Evolutionary conservation across 805 yeast genomes (phyloP).

Genomic region (Hanseniaspora meyeri): DNA sequence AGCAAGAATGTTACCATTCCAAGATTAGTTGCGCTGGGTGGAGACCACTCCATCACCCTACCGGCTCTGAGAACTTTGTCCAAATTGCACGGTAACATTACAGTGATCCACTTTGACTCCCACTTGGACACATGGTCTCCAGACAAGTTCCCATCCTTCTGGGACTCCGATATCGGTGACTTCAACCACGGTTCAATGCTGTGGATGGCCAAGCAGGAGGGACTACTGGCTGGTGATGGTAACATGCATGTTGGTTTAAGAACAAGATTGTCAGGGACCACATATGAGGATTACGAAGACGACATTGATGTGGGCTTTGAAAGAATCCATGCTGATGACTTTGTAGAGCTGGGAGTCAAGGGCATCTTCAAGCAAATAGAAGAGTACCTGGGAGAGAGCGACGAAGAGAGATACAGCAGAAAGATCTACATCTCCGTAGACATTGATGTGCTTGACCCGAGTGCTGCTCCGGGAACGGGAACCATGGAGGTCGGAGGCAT

Average conservation of each 20-base stretch:
- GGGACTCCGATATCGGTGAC: slow-evolving; percentile 46
- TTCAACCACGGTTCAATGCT: slow-evolving; percentile 79
- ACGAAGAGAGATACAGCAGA: slow-evolving; percentile 18
- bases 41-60: slow-evolving; percentile 67
- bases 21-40: slow-evolving; percentile 60
- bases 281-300: slow-evolving; percentile 49
- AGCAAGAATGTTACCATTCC: slow-evolving; percentile 34
- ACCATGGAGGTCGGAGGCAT: slow-evolving; percentile 70
- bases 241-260: slow-evolving; percentile 70
- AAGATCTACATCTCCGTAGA: slow-evolving; percentile 75
- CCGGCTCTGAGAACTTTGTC: slow-evolving; percentile 59
- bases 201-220: slow-evolving; percentile 68
- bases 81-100: slow-evolving; percentile 50
- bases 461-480: slow-evolving; percentile 67
- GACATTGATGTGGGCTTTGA: slow-evolving; percentile 59
- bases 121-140: slow-evolving; percentile 79
- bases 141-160: slow-evolving; percentile 49
- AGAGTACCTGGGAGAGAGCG: slow-evolving; percentile 42
- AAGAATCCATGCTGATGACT: slow-evolving; percentile 60
- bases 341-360: slow-evolving; percentile 50
- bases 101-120: slow-evolving; percentile 74
- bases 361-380: slow-evolving; percentile 47
- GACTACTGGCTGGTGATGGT: slow-evolving; percentile 39
- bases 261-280: slow-evolving; percentile 54
- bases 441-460: slow-evolving; percentile 64